Conservation (phyloP, 805 yeast species). For the Zygotorulaspora chibaensis region DNA sequence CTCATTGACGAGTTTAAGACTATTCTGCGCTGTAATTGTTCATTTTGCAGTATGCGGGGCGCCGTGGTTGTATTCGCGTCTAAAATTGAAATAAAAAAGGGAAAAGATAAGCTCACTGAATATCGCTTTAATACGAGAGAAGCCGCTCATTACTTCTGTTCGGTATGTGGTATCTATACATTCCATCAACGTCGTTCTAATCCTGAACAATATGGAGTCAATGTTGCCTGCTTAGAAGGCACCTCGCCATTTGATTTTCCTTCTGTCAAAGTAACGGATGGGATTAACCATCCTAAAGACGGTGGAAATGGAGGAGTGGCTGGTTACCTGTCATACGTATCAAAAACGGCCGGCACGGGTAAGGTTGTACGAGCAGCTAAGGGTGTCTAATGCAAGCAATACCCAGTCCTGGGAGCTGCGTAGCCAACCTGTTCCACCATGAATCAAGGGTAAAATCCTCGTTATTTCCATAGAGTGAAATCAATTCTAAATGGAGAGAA, state of each 20-base stretch:
- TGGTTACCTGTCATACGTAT: not conserved
- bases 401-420: not conserved
- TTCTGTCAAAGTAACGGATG: slow-evolving; percentile 1
- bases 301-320: not conserved
- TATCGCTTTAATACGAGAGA: slow-evolving; percentile 2
- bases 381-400: not conserved
- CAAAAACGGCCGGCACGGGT: not conserved
- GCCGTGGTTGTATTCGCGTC: not conserved
- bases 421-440: too few species aligned
- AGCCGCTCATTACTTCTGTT: slow-evolving; percentile 1
- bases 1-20: not conserved
- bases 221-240: not conserved
- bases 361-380: not conserved
- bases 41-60: not conserved
- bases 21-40: not conserved
- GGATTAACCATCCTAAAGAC: slow-evolving; percentile 2
- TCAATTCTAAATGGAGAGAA: too few species aligned
- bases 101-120: not conserved
- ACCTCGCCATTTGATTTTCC: slow-evolving; percentile 1
- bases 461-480: too few species aligned
- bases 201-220: slow-evolving; percentile 1
- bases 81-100: not conserved
- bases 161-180: slow-evolving; percentile 1
- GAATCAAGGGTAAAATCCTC: too few species aligned
- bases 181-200: slow-evolving; percentile 2